Base-by-base conservation (phyloP, 2,329 filamentous ascomycete genomes). In the Albophoma yamanashiensis region DNA sequence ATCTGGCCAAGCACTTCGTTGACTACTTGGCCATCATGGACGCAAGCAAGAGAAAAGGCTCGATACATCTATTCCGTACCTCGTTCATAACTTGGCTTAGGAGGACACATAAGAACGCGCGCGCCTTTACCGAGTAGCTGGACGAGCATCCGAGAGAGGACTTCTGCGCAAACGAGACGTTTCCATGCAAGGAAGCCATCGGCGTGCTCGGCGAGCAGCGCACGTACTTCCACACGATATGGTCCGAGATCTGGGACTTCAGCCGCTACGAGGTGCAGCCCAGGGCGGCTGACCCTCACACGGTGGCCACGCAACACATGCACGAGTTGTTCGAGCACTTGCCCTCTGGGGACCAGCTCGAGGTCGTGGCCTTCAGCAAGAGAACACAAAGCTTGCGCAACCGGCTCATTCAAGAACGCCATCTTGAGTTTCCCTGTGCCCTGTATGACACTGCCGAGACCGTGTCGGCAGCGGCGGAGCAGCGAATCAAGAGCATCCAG, bases 261-360 rank as follows among this genome's bases (percentile, higher is more conserved):
- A 65, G 62, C 15, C 65, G 66, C 17, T 78, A 78, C 64, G 52
- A 43, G 12, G 67, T 68, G 4, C 67, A 69, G 45, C 50, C 64
- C 11, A 56, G 7, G 11, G 42, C 53, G 4, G 39, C 61, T 36
- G 39, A 59, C 22, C 62, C 69, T 0, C 68, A 69, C 4, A 93
- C 90, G 0, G 73, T 89, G 0, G 87, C 92, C 0, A 93, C 91
- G 0, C 83, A 86, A 0, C 89, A 88, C 60, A 82, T 89, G 0
- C 80, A 84, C 62, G 67, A 82, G 3, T 82, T 82, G 59, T 94
- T 94, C 63, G 75, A 77, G 3, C 73, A 86, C 25, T 79, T 91
- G 69, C 80, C 80, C 5, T 89, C 87, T 65, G 82, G 77, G 0
- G 68, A 76, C 2, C 73, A 80, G 2, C 74, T 91, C 7, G 72